phyloP scores from a whole-genome alignment of 176 grass and related monocot species.

The Aegilops umbellulata region DNA sequence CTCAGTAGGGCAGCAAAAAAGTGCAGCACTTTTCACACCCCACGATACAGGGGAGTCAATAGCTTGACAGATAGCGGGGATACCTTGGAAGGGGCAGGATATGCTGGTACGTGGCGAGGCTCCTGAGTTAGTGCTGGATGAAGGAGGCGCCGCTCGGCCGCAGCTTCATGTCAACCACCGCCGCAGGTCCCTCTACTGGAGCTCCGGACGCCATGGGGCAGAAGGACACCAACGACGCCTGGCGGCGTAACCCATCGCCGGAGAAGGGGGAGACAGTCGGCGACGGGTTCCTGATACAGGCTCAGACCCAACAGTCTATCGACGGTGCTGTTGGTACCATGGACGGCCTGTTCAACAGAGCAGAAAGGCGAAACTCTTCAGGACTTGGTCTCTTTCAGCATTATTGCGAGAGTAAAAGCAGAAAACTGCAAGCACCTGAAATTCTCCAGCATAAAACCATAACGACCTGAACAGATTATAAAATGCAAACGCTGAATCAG shows the following conservation, averaged over 20 bases:
- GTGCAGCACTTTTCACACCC: not conserved
- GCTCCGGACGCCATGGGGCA: slow-evolving; percentile 31
- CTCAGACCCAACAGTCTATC: slow-evolving; percentile 21
- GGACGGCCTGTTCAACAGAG: not conserved
- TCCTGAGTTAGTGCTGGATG: slow-evolving; percentile 68
- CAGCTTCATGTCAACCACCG: not conserved
- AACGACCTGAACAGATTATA: too few species aligned
- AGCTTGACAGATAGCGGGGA: not conserved
- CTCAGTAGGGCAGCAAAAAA: not conserved
- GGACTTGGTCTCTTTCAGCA: too few species aligned
- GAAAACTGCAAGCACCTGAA: too few species aligned
- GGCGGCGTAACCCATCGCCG: not conserved
- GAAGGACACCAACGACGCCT: too few species aligned
- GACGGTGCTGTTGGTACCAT: not conserved
- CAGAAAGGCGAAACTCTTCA: too few species aligned
- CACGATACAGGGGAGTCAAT: not conserved
- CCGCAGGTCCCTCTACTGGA: slow-evolving; percentile 8
- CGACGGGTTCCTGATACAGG: slow-evolving; percentile 8
- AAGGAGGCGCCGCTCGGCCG: slow-evolving; percentile 56
- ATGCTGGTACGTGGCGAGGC: slow-evolving; percentile 73
- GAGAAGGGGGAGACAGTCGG: not conserved
- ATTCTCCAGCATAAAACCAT: too few species aligned
- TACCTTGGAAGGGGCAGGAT: slow-evolving; percentile 86
- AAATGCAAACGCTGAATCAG: too few species aligned
- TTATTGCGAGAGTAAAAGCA: too few species aligned